Evolutionary conservation across 2,329 filamentous ascomycete genomes (phyloP), one percentile per base, ranked within the genome.

Genomic region (Fusarium coffeatum): DNA sequence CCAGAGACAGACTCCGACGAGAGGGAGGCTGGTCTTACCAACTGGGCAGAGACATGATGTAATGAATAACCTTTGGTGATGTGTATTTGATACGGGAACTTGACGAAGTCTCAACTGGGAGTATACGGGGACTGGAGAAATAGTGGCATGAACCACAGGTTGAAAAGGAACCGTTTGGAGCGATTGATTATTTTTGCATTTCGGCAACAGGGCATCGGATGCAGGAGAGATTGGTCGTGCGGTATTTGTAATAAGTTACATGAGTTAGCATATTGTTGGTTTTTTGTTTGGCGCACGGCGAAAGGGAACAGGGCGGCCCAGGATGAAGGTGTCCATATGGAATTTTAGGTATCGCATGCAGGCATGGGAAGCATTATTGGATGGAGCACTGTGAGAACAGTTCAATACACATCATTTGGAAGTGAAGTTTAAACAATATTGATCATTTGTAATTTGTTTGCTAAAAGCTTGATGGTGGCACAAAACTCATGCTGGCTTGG

Each of bases 1-100:
- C 92, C 59, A 87, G 94, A 66, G 92, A 97, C 79, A 88, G 90
- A 76, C 85, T 98, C 77, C 88, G 92, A 54, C 86, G 91, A 66
- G 93, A 97, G 72, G 94, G 94, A 7, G 93, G 92, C 1, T 98
- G 94, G 94, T 90, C 88, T 49, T 95, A 92, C 78, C 87, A 88
- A 71, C 80, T 87, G 75, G 83, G 84, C 69, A 80, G 80, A 72
- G 83, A 85, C 25, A 80, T 83, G 79, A 76, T 80, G 59, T 85
- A 72, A 74, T 59, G 59, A 53, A 50, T 49, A 43, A 55, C 49
- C 32, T 42, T 55, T 37, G 28, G 28, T n/a, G 51, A 65, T 45
- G 47, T 64, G 64, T 48, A 61, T 37, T 58, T 68, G 64, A 72
- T 57, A 70, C 12, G 32, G 41, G 48, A 51, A 60, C 47, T 43